Conservation (phyloP, 2,329 filamentous ascomycete genomes). For the Penicillium capsulatum region DNA sequence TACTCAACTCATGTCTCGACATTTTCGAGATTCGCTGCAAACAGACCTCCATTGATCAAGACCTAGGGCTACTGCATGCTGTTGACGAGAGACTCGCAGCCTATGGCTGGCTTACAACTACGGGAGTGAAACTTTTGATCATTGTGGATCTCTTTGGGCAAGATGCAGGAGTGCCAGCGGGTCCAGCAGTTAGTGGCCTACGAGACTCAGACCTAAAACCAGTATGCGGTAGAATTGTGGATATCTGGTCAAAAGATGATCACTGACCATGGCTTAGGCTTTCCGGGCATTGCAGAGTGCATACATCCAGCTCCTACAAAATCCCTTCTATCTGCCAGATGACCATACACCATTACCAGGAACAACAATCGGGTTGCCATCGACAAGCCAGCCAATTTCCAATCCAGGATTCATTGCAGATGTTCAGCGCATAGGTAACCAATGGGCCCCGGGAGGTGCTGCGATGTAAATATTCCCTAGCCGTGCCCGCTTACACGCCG, state of each 20-base stretch:
- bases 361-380: constrained; percentile 38
- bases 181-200: constrained; percentile 57
- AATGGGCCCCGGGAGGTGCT: constrained; percentile 69
- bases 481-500: too few relatives aligned
- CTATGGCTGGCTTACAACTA: constrained; percentile 96
- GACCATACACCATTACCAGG: constrained; percentile 63
- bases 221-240: constrained; percentile 46
- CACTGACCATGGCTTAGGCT: constrained; percentile 50
- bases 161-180: constrained; percentile 34
- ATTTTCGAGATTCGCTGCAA: constrained; percentile 84
- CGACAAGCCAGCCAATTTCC: constrained; percentile 63
- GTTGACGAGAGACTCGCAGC: constrained; percentile 88
- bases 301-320: constrained; percentile 82
- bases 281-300: constrained; percentile 91
- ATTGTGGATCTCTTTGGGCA: constrained; percentile 86
- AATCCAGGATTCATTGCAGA: constrained; percentile 77
- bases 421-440: constrained; percentile 78
- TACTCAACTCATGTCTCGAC: constrained; percentile 87
- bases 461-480: constrained; percentile 40
- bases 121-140: constrained; percentile 83
- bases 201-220: constrained; percentile 83
- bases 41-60: constrained; percentile 69
- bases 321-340: constrained; percentile 91
- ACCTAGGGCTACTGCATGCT: constrained; percentile 86
- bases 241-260: neutral